Conservation (phyloP, 148 eudicot species). For the Silene conica region DNA sequence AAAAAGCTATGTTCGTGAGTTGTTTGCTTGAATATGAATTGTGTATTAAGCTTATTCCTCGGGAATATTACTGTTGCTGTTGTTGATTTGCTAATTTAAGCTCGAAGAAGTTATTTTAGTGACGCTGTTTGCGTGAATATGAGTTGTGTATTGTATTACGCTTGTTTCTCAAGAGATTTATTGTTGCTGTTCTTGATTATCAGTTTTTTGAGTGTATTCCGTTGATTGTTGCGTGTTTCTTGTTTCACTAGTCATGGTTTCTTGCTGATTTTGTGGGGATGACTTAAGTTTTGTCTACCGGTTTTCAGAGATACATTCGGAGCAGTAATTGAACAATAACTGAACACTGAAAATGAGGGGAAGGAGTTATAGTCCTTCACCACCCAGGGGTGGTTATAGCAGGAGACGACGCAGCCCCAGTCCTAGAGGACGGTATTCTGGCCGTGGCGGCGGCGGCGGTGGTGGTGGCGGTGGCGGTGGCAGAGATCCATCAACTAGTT, state of each 20-base stretch:
- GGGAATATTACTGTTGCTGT: no score
- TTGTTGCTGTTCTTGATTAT: no score
- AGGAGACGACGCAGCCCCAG: constrained; percentile 82
- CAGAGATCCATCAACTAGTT: constrained; percentile 86
- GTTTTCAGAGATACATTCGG: neutral
- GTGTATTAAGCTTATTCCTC: neutral
- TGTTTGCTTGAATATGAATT: neutral
- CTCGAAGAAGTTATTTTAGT: neutral
- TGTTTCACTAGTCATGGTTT: no score
- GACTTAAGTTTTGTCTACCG: neutral
- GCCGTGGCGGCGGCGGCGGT: constrained; percentile 25
- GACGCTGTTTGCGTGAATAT: neutral
- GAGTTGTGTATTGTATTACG: neutral
- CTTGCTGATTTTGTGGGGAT: neutral
- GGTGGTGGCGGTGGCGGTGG: constrained; percentile 5
- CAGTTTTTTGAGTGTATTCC: no score
- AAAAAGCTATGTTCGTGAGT: neutral
- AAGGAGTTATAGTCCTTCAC: constrained; percentile 86
- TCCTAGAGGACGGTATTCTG: constrained; percentile 80
- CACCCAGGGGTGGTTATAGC: constrained; percentile 77
- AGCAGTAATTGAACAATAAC: neutral
- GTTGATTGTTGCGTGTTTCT: no score
- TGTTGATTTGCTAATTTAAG: no score
- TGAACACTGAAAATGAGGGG: constrained; percentile 55
- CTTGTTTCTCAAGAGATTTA: neutral